Conservation (phyloP, 2,329 filamentous ascomycete species). For the Cercospora zeina region DNA sequence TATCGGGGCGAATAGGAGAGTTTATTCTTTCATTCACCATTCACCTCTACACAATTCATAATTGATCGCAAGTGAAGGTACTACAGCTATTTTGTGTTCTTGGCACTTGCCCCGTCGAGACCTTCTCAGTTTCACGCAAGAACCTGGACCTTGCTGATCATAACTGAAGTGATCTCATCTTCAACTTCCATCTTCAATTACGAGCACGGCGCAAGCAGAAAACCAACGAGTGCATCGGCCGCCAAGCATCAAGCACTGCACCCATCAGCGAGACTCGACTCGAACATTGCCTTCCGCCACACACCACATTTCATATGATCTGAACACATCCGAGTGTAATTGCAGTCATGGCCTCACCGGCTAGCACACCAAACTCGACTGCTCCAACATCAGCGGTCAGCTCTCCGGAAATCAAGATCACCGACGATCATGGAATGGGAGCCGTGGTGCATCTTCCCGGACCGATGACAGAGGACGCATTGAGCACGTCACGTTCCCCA, state of each 20-base stretch:
- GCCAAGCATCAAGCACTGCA: background rate
- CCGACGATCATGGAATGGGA: constrained; percentile 12
- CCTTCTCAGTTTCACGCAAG: constrained; percentile 6
- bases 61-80: background rate
- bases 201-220: background rate
- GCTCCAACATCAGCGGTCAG: constrained; percentile 10
- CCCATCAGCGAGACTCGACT: background rate
- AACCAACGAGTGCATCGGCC: background rate
- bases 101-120: background rate
- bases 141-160: constrained; percentile 4
- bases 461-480: constrained; percentile 5
- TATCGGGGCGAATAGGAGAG: background rate
- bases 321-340: background rate
- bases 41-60: background rate
- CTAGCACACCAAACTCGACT: constrained; percentile 1
- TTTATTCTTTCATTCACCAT: background rate
- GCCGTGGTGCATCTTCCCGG: constrained; percentile 10
- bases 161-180: background rate
- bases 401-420: constrained; percentile 16
- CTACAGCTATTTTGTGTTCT: background rate
- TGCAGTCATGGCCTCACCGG: constrained; percentile 11
- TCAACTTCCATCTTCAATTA: background rate
- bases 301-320: background rate
- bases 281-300: background rate
- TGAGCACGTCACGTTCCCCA: constrained; percentile 2